Conservation (phyloP, 768 basidiomycete genomes). For the Podaxis pistillaris region DNA sequence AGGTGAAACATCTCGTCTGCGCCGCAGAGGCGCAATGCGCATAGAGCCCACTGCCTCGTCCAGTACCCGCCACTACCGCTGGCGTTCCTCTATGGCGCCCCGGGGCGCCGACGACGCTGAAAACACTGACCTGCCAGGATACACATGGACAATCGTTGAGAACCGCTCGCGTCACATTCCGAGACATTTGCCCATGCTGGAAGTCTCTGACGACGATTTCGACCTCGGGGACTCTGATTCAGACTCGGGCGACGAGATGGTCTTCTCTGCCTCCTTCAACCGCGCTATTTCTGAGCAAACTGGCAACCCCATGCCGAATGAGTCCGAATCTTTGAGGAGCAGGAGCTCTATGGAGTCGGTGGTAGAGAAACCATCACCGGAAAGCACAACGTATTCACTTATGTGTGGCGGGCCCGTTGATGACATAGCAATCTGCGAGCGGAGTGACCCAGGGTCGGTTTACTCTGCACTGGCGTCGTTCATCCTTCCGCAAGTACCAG, state of each 20-base stretch:
- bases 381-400: slow-evolving; percentile 27
- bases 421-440: slow-evolving; percentile 1
- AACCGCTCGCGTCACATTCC: slow-evolving; percentile 4
- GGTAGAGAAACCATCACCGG: slow-evolving; percentile 15
- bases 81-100: slow-evolving; percentile 4
- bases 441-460: slow-evolving; percentile 9
- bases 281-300: slow-evolving; percentile 9
- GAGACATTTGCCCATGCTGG: slow-evolving; percentile 11
- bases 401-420: slow-evolving; percentile 27
- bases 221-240: slow-evolving; percentile 16
- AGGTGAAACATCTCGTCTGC: slow-evolving; percentile 69
- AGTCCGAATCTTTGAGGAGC: slow-evolving; percentile 17
- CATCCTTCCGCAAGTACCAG: slow-evolving; percentile 35
- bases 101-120: slow-evolving; percentile 10
- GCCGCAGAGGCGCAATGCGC: slow-evolving; percentile 72
- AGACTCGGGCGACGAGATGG: slow-evolving; percentile 16
- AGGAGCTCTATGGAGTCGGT: slow-evolving; percentile 12
- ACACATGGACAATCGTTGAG: slow-evolving; percentile 12
- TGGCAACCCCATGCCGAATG: slow-evolving; percentile 15
- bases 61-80: slow-evolving; percentile 7
- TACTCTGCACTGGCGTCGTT: slow-evolving; percentile 22
- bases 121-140: slow-evolving; percentile 15
- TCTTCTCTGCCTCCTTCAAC: slow-evolving; percentile 13
- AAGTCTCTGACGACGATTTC: slow-evolving; percentile 9
- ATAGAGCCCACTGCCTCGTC: slow-evolving; percentile 38